Base-by-base conservation (phyloP, 306 rosid species). In the Echinosophora koreensis region DNA sequence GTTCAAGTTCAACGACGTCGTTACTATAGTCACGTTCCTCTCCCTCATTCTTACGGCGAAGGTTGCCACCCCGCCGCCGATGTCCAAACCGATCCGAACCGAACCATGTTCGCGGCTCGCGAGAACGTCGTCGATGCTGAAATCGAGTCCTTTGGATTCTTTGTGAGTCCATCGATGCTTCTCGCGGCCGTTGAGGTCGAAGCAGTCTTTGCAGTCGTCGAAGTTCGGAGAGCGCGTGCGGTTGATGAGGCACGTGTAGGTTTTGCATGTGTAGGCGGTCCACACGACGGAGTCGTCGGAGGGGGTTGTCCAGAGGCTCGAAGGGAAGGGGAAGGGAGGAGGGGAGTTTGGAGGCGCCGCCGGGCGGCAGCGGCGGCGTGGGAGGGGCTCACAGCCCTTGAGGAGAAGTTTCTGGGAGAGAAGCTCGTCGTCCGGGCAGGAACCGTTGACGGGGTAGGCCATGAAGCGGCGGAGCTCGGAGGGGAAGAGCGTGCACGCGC, bases 351-450 rank as follows among this genome's bases (percentile, higher is more conserved):
- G 28, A 0, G 82, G 69, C 4, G 83, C 65, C 12, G 83, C 84
- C 0, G 88, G 79, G 8, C 83, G 83, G 71, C 88, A 87, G 17
- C 88, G 83, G 15, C 86, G 81, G 16, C 88, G 83, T 5, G 88
- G 88, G 63, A 84, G 84, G 0, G 90, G 90, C 57, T 87, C 90
- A 4, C 88, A 87, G 37, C 88, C 90, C 3, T 82, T 79, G 72
- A 87, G 84, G 76, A 84, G 86, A 73, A 87, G 88, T 44, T 71
- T 84, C 70, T 87, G 90, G 16, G 88, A 81, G 15, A 71, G 54
- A 15, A 78, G n/a, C 83, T 87, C 88, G 60, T 87, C 90, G 44
- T 84, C 84, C 0, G 86, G 88, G 71, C 90, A 87, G 22, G 88
- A 84, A 0, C 88, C 90, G 37, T 87, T 87, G 32, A 84, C 79